phyloP scores from a whole-genome alignment of 192 early-diverging fungal species.

The Chytriomyces sp. region DNA sequence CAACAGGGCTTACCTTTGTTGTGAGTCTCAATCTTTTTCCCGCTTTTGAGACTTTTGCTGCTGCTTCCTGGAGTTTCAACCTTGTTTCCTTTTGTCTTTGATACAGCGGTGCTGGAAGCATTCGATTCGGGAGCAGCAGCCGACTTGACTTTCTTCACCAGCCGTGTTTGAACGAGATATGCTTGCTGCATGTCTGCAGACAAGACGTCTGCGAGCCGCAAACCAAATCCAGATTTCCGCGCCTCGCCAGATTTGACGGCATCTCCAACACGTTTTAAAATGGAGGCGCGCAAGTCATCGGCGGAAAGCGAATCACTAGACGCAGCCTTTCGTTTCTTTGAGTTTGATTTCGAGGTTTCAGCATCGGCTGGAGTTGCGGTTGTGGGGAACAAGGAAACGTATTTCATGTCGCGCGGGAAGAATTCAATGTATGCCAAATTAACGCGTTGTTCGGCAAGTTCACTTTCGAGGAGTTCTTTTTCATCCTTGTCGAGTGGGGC shows the following conservation, averaged over 20 bases:
- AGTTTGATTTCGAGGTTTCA: neutral
- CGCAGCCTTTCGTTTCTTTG: constrained; percentile 7
- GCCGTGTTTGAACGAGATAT: constrained; percentile 11
- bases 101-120: too few relatives aligned
- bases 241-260: constrained; percentile 34
- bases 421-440: constrained; percentile 38
- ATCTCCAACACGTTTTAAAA: constrained; percentile 5
- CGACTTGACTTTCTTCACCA: constrained; percentile 8
- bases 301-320: neutral
- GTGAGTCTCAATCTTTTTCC: neutral
- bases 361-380: neutral
- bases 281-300: neutral
- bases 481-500: neutral
- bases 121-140: neutral
- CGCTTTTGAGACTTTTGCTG: neutral
- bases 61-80: neutral
- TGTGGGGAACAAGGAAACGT: constrained; percentile 49
- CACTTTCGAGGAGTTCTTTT: neutral
- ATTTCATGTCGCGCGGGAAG: constrained; percentile 53
- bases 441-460: constrained; percentile 18
- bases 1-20: constrained; percentile 4
- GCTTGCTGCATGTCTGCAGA: constrained; percentile 14
- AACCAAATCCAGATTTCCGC: constrained; percentile 2
- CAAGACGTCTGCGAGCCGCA: constrained; percentile 29
- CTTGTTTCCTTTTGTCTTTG: neutral